A percentile compares a stretch with the other conserved stretches of the same genome.
phyloP scores from a whole-genome alignment of 768 basidiomycete genomes.

The Kwoniella heveanensis region DNA sequence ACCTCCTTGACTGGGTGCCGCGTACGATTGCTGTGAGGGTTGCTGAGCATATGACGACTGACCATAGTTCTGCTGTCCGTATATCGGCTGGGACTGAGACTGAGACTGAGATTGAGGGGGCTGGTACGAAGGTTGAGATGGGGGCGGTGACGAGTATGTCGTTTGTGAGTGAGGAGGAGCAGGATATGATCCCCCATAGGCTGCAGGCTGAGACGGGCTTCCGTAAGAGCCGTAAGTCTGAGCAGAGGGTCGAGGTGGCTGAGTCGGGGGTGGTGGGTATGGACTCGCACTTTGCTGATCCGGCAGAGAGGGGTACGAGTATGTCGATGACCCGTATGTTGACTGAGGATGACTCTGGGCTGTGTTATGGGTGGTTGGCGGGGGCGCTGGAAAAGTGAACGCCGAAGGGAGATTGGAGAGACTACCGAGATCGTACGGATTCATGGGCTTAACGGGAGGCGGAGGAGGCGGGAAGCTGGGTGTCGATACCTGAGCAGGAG shows the following conservation, averaged over 20 bases:
- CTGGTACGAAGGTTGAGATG: slow-evolving; percentile 12
- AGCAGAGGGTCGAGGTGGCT: slow-evolving; percentile 2
- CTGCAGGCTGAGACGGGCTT: slow-evolving; percentile 4
- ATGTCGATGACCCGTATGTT: slow-evolving; percentile 17
- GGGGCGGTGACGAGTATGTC: slow-evolving; percentile 14
- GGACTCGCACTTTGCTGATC: slow-evolving; percentile 17
- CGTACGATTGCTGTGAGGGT: slow-evolving; percentile 1
- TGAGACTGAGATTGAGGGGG: slow-evolving; percentile 20
- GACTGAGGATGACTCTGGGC: background rate
- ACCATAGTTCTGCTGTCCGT: slow-evolving; percentile 13
- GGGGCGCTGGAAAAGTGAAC: slow-evolving; percentile 62
- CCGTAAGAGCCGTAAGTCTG: slow-evolving; percentile 23
- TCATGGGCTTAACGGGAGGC: slow-evolving; percentile 60
- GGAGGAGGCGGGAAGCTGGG: slow-evolving; percentile 34
- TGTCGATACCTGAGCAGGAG: slow-evolving; percentile 23
- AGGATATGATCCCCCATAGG: slow-evolving; percentile 13
- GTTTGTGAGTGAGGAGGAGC: slow-evolving; percentile 8
- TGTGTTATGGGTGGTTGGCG: background rate
- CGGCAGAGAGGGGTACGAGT: slow-evolving; percentile 2
- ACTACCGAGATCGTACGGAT: slow-evolving; percentile 50
- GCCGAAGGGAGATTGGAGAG: slow-evolving; percentile 41
- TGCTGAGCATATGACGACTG: slow-evolving; percentile 16
- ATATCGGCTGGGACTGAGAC: slow-evolving; percentile 8
- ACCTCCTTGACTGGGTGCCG: slow-evolving; percentile 16
- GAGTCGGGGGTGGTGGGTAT: slow-evolving; percentile 62